Base-by-base conservation (phyloP, 305 asterid genomes). In the Lippia alba region DNA sequence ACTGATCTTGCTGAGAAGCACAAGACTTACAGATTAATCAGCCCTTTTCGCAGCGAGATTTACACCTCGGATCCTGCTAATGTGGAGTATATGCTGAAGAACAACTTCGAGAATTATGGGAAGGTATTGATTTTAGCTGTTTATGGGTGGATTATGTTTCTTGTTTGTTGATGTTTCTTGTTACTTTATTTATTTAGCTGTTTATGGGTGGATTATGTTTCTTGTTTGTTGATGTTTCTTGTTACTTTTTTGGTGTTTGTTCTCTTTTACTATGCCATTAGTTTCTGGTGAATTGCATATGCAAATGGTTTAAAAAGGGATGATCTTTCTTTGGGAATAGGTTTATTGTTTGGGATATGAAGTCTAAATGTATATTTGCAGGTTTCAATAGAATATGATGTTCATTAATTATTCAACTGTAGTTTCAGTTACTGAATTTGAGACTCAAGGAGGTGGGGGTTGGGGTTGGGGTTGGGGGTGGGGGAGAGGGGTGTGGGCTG, bases 81-180 rank as follows among this genome's bases (percentile, higher is more conserved):
- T 57, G 91, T 89, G 2, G 94, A 89, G 87, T 82, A 87, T 60
- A 89, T 89, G 30, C 89, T 89, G 54, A 87, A 82, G 73, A 84
- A 89, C 0, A 89, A 89, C 70, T 89, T 89, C 24, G 81, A 82
- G 5, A 87, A 89, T 67, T 89, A 87, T 40, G 91, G 81, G 80
- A 87, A 87, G 93, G 94, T 89, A 60, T 14, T 39, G 30, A 24
- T 24, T 24, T 39, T 1, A 39, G 10, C 7, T 9, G 7, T 39
- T 5, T 36, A 9, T 30, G 10, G n/a, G 3, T 15, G 10, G 34
- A 36, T 8, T 45, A 4, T 57, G 8, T 12, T 44, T 41, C 41
- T 12, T 15, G 8, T 5, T 3, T 11, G 30, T 71, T 56, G 40
- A 10, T 5, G 3, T 63, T 18, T 63, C 4, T 63, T 50, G 5